Base-by-base conservation (phyloP, 805 yeast species). In the Wickerhamiella musiphila region DNA sequence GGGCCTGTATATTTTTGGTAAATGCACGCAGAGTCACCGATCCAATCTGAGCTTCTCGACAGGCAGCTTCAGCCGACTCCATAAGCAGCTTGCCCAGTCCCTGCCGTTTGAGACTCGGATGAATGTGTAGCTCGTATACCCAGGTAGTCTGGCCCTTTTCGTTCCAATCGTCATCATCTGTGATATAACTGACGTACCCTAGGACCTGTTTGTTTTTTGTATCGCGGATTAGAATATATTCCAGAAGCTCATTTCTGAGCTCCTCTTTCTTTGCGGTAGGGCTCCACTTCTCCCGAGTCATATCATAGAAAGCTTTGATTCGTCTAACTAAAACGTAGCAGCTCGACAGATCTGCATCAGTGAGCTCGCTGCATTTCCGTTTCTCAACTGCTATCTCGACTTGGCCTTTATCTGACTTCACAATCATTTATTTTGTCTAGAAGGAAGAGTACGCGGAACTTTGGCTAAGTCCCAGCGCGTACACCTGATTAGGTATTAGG, bases 41-140 rank as follows among this genome's bases (percentile, higher is more conserved):
- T 6, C n/a, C n/a, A n/a, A n/a, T n/a, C n/a, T n/a, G n/a, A n/a
- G n/a, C n/a, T n/a, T 16, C 28, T 2, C 13, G 31, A 3, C 40
- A 16, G 23, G n/a, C 25, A 9, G n/a, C 27, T 12, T 25, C n/a
- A 7, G 44, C 45, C 6, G 15, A 8, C 12, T 35, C 35, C 28
- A 49, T 24, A 21, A 49, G 33, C 12, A 17, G 15, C 12, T 19
- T 13, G 13, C 49, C 54, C 5, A 47, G 23, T 6, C 48, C 46
- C 28, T 31, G 29, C 12, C 50, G 43, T 18, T 29, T 39, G n/a
- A 10, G 16, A 11, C 20, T 24, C 7, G 33, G 26, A 6, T 24
- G 23, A 18, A 47, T 48, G 28, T 50, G 54, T 23, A 50, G 32
- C 36, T 50, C 54, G 31, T 47, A 50, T 17, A 50, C 34, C 29